Conservation (phyloP, 257 asterid species). For the Gentiana dahurica region DNA sequence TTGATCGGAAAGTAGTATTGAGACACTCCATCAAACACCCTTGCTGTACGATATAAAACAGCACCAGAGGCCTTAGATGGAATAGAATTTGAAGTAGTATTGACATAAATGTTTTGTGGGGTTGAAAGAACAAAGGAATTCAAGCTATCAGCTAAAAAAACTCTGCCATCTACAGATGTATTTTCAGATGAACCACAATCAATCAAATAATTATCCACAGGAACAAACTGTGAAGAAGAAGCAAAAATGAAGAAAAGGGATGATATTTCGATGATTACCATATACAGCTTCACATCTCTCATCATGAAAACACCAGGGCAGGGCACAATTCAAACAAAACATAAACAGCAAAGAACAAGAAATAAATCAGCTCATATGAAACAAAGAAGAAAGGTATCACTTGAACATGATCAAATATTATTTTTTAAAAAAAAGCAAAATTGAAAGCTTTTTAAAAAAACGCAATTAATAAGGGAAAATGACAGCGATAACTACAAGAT, state of each 20-base stretch:
- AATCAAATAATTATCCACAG: constrained; percentile 30
- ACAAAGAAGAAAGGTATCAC: neutral
- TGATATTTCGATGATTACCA: neutral
- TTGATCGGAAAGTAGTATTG: constrained; percentile 21
- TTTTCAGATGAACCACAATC: constrained; percentile 27
- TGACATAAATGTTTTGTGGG: constrained; percentile 15
- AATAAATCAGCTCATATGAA: neutral
- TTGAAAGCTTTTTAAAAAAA: constrained; percentile 1
- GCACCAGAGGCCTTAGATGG: constrained; percentile 15
- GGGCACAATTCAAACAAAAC: constrained; percentile 2
- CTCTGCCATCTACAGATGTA: constrained; percentile 19
- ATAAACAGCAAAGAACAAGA: neutral
- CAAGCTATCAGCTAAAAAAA: constrained; percentile 26
- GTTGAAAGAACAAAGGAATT: constrained; percentile 13
- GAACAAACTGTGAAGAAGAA: constrained; percentile 17
- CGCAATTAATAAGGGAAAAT: too few relatives aligned
- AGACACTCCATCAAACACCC: constrained; percentile 22
- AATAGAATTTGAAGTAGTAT: constrained; percentile 11
- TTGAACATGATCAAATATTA: neutral
- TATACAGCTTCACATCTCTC: too few relatives aligned
- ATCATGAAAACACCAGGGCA: too few relatives aligned
- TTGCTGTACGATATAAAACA: constrained; percentile 23
- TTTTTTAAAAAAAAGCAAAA: neutral
- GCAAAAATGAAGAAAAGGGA: constrained; percentile 10
- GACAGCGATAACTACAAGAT: too few relatives aligned